Conservation (phyloP, 2,329 filamentous ascomycete genomes). For the Fusarium nygamai region DNA sequence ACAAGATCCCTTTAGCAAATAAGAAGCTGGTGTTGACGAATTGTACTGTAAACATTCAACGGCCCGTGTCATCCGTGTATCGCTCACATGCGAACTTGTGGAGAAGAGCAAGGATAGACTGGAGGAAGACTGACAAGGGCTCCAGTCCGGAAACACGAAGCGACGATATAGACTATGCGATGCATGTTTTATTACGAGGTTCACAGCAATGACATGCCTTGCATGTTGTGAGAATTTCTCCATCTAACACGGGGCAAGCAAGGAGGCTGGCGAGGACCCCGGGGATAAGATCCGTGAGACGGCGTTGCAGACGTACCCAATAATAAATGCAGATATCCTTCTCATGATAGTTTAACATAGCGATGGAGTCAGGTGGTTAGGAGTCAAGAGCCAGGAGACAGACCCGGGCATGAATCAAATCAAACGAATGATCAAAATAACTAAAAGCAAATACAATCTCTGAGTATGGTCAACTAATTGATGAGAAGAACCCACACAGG, state of each 20-base stretch:
- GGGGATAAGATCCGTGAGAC: conserved; percentile 1
- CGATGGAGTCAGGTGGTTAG: not conserved
- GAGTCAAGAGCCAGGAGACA: not conserved
- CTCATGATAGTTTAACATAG: not conserved
- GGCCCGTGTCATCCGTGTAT: conserved; percentile 10
- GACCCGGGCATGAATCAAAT: not conserved
- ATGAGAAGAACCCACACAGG: not conserved
- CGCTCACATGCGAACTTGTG: not conserved
- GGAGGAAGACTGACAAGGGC: not conserved
- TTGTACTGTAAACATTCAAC: conserved; percentile 4
- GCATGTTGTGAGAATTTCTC: not conserved
- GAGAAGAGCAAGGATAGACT: conserved; percentile 1
- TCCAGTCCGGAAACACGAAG: not conserved
- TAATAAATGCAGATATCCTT: not conserved
- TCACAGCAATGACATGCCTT: not conserved
- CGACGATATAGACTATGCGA: not conserved
- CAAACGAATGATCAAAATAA: not conserved
- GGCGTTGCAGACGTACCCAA: not conserved
- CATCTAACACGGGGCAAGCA: not conserved
- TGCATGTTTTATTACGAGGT: conserved; percentile 31
- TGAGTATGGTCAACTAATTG: not conserved
- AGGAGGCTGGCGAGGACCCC: not conserved
- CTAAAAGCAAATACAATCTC: not conserved
- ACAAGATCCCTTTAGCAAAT: not conserved
- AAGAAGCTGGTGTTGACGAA: conserved; percentile 5